Evolutionary conservation across 2,329 filamentous ascomycete species (phyloP).

Genomic region (Colletotrichum tabaci): DNA sequence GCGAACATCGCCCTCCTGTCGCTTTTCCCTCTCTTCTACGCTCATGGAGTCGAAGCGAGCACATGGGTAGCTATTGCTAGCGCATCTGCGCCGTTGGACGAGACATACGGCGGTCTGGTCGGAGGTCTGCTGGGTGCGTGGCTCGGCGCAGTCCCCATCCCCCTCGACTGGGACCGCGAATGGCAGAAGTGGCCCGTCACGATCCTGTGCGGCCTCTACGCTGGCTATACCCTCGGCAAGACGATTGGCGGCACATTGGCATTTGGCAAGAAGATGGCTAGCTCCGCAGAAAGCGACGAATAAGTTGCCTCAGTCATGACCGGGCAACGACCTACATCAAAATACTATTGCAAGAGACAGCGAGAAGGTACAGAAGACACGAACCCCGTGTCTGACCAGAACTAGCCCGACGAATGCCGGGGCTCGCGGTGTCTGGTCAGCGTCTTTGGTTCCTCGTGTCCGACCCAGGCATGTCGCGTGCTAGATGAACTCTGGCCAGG

Average conservation of each 20-base stretch:
- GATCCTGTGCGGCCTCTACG: constrained; percentile 85
- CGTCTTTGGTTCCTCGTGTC: background rate
- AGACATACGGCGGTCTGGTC: constrained; percentile 85
- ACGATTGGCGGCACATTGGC: constrained; percentile 68
- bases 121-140: constrained; percentile 87
- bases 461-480: constrained; percentile 11
- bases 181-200: constrained; percentile 99
- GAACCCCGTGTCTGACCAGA: background rate
- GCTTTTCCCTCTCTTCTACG: constrained; percentile 86
- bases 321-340: background rate
- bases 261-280: constrained; percentile 61
- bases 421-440: constrained; percentile 1
- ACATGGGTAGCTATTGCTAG: constrained; percentile 81
- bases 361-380: background rate
- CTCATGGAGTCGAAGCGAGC: constrained; percentile 81
- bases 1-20: constrained; percentile 86
- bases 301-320: background rate
- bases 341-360: background rate
- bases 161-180: constrained; percentile 97
- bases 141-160: constrained; percentile 95
- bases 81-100: constrained; percentile 81
- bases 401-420: background rate
- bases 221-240: constrained; percentile 82
- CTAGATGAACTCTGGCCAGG: background rate
- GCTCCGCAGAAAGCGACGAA: constrained; percentile 30